A percentile compares a stretch with the other conserved stretches of the same genome.
phyloP scores from a whole-genome alignment of 441 rosid genomes.

The Adansonia gregorii region DNA sequence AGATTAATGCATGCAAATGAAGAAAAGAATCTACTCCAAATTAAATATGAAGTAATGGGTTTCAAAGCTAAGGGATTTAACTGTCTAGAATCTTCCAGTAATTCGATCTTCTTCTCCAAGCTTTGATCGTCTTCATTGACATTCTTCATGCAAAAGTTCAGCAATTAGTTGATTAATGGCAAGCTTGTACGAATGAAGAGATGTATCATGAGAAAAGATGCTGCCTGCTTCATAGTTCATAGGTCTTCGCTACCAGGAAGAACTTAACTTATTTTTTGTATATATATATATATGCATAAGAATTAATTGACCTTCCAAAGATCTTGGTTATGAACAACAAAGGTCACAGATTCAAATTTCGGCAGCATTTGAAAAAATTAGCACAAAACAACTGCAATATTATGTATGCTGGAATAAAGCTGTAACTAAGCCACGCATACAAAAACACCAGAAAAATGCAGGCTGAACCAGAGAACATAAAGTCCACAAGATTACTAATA shows the following conservation, averaged over 20 bases:
- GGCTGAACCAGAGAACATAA: too few relatives aligned
- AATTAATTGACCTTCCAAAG: too few relatives aligned
- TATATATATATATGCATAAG: not conserved
- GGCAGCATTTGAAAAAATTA: too few relatives aligned
- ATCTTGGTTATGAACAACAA: not conserved
- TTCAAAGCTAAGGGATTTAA: conserved; percentile 26
- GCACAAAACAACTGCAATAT: too few relatives aligned
- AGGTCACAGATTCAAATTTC: not conserved
- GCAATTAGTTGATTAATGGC: not conserved
- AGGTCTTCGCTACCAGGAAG: not conserved
- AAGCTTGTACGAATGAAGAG: not conserved
- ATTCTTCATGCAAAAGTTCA: conserved; percentile 40
- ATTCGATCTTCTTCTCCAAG: conserved; percentile 63
- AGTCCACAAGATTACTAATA: too few relatives aligned
- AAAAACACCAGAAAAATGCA: too few relatives aligned
- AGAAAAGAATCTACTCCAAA: too few relatives aligned
- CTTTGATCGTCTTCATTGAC: conserved; percentile 45
- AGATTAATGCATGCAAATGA: not conserved
- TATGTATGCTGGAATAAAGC: too few relatives aligned
- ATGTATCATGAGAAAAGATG: not conserved
- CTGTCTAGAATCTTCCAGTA: conserved; percentile 66
- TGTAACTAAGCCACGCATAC: too few relatives aligned
- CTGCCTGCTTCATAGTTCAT: not conserved
- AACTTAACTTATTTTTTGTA: not conserved
- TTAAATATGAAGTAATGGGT: too few relatives aligned